Evolutionary conservation across 257 asterid genomes (phyloP).

Genomic region (Solanum virginianum): DNA sequence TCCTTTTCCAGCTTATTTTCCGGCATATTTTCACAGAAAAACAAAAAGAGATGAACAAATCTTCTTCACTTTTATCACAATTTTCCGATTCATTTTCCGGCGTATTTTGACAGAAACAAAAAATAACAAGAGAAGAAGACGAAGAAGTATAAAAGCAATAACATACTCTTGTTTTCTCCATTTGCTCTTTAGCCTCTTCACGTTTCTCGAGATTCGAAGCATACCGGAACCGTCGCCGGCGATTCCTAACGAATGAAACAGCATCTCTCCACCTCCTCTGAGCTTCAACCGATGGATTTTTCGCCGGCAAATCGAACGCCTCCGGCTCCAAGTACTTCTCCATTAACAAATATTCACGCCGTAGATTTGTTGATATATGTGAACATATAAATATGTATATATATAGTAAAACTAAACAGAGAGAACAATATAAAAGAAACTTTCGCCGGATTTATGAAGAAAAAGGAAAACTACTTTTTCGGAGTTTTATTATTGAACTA

Average conservation of each 20-base stretch:
- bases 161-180: constrained; percentile 56
- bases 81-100: not conserved
- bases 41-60: not conserved
- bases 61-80: not conserved
- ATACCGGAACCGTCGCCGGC: constrained; percentile 71
- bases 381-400: not conserved
- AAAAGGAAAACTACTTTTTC: not conserved
- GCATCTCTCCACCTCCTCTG: constrained; percentile 61
- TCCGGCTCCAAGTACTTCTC: constrained; percentile 16
- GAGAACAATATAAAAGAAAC: not conserved
- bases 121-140: not conserved
- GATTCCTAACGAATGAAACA: constrained; percentile 58
- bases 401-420: not conserved
- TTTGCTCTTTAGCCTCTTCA: constrained; percentile 45
- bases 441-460: not conserved
- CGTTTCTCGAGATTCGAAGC: constrained; percentile 67
- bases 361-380: not conserved
- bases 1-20: not conserved
- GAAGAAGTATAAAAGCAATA: not conserved
- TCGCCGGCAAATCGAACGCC: constrained; percentile 51
- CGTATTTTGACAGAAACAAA: not conserved
- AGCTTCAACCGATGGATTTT: constrained; percentile 47
- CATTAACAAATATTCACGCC: not conserved
- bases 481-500: not conserved
- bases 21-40: not conserved